These are phyloP conservation scores for Globisporangium sylvaticum DNA, from an alignment of 352 stramenopile genomes.

Conservation along the genomic window DNA sequence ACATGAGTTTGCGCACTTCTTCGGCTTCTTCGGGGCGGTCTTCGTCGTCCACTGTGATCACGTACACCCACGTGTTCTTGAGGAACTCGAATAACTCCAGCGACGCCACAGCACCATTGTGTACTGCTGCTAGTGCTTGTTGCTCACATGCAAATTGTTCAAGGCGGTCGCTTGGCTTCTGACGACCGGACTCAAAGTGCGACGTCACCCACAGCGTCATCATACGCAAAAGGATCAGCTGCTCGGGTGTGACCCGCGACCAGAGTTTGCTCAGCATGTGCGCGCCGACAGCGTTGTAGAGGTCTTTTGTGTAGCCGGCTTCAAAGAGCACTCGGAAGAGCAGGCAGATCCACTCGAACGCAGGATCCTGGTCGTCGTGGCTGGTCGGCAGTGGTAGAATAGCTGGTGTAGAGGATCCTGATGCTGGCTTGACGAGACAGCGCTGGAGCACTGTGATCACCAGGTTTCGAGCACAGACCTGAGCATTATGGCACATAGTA, in stretches of 20 bases:
- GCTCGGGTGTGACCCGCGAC: constrained; percentile 76
- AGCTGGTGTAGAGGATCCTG: neutral
- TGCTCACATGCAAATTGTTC: too few relatives aligned
- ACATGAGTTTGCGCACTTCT: constrained; percentile 61
- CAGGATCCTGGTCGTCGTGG: constrained; percentile 48
- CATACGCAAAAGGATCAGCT: constrained; percentile 78
- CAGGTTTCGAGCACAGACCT: constrained; percentile 66
- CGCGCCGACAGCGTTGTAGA: constrained; percentile 72
- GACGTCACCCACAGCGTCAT: constrained; percentile 60
- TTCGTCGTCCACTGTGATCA: constrained; percentile 40
- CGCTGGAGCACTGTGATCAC: constrained; percentile 75
- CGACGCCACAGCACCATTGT: constrained; percentile 9
- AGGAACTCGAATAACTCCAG: constrained; percentile 43
- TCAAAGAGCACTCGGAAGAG: constrained; percentile 64
- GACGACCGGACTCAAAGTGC: neutral
- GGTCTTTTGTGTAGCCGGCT: constrained; percentile 34
- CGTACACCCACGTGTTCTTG: constrained; percentile 46
- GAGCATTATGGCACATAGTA: neutral
- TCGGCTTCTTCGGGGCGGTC: constrained; percentile 59
- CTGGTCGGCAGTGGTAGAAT: neutral
- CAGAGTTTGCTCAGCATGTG: constrained; percentile 77
- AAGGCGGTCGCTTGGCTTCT: constrained; percentile 8
- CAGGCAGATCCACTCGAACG: constrained; percentile 77
- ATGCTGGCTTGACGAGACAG: constrained; percentile 44
- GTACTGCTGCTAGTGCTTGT: constrained; percentile 5